Evolutionary conservation across 148 eudicot species (phyloP).

Genomic region (Fallopia convolvulus): DNA sequence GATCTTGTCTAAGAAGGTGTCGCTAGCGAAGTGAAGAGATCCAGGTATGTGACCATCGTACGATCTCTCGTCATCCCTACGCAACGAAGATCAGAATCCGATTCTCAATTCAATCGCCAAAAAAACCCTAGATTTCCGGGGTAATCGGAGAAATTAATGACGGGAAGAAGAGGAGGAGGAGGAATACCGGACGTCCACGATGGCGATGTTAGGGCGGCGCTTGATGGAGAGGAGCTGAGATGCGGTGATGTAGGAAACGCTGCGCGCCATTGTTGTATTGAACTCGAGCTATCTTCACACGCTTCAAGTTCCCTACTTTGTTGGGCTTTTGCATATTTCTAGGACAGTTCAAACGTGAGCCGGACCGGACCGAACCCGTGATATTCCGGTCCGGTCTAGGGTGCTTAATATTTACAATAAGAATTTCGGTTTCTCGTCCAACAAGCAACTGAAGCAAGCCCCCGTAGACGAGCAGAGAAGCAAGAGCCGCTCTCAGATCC

Average conservation of each 20-base stretch:
- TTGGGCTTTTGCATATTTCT: not conserved
- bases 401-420: too few species aligned
- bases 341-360: too few species aligned
- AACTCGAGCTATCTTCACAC: not conserved
- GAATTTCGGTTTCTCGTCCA: too few species aligned
- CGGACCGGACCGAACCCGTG: too few species aligned
- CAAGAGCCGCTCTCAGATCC: too few species aligned
- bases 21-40: constrained; percentile 78
- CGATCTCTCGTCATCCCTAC: constrained; percentile 80
- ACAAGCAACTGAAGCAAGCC: too few species aligned
- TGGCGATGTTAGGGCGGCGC: constrained; percentile 64
- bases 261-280: constrained; percentile 33
- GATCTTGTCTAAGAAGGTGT: constrained; percentile 57
- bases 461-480: too few species aligned
- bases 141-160: not conserved
- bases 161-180: not conserved
- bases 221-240: constrained; percentile 73
- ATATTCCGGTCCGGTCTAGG: too few species aligned
- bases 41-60: constrained; percentile 93
- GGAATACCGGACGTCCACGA: constrained; percentile 82
- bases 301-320: not conserved
- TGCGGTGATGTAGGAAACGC: constrained; percentile 64
- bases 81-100: not conserved
- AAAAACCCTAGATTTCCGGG: not conserved
- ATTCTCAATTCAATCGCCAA: constrained; percentile 6